phyloP scores from a whole-genome alignment of 2,329 filamentous ascomycete species.

The Paramyrothecium sp. region DNA sequence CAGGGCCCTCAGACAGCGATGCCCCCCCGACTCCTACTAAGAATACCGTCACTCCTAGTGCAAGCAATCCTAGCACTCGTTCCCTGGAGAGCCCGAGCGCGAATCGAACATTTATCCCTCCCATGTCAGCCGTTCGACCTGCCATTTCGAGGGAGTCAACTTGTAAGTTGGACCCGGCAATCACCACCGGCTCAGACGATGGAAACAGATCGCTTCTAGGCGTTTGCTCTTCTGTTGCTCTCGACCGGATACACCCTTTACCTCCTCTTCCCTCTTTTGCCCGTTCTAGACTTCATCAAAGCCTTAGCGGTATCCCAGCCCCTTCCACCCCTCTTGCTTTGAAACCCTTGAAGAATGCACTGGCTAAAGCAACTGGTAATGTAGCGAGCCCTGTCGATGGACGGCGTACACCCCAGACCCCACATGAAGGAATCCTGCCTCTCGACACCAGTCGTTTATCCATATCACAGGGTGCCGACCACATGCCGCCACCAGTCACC shows the following conservation, averaged over 20 bases:
- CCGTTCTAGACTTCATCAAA: constrained; percentile 24
- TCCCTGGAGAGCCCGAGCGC: constrained; percentile 45
- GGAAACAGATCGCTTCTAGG: background rate
- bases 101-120: constrained; percentile 39
- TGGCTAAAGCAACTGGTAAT: constrained; percentile 48
- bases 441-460: constrained; percentile 81
- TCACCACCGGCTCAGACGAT: constrained; percentile 7
- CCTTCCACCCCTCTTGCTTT: constrained; percentile 31
- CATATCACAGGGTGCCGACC: constrained; percentile 63
- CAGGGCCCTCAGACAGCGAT: constrained; percentile 47
- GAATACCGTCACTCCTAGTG: constrained; percentile 46
- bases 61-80: constrained; percentile 34
- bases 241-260: constrained; percentile 18
- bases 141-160: constrained; percentile 34
- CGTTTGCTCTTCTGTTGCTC: too few relatives aligned
- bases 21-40: constrained; percentile 95
- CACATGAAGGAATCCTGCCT: constrained; percentile 70
- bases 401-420: constrained; percentile 71
- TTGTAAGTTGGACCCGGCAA: constrained; percentile 41
- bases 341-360: constrained; percentile 32
- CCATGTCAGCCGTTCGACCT: constrained; percentile 39
- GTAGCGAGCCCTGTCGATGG: constrained; percentile 62
- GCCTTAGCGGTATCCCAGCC: constrained; percentile 20
- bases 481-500: constrained; percentile 65
- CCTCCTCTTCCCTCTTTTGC: constrained; percentile 36